Base-by-base conservation (phyloP, 1,139 yeast genomes). In the Geotrichum candidum region DNA sequence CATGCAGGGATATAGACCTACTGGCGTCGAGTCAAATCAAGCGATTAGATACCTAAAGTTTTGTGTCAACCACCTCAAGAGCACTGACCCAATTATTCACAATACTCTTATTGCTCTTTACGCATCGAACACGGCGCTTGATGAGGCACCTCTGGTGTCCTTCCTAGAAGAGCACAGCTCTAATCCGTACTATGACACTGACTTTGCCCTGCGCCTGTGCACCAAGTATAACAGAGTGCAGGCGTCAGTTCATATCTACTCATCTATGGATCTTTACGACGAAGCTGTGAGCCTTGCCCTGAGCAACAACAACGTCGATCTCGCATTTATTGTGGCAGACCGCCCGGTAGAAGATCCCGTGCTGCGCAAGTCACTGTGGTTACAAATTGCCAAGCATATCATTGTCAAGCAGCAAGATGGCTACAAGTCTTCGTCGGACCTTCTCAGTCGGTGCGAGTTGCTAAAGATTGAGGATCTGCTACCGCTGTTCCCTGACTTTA, bases 281-380 rank as follows among this genome's bases (percentile, higher is more conserved):
- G 94, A 89, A 63, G 98, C 98, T 0, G 84, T 92, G 51, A 79
- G 80, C 58, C 72, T 92, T 63, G 95, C 97, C 0, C 76, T 94
- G 53, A 79, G 82, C 3, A 77, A 85, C 65, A 83, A 84, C 56
- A 77, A 88, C 68, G 76, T 86, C 7, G 87, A 86, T 25, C 78
- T 84, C 56, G 96, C 90, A 0, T 80, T 80, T 54, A 69, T 75
- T 5, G 80, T 84, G 18, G 88, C 87, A 0, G 85, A 84, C 63
- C 79, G 79, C 62, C 81, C 84, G 2, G 72, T 73, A 3, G 79
- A 80, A 58, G 78, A 77, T 54, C 76, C 75, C 53, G 79, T 80
- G 29, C 72, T 83, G 54, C 82, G 94, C 62, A 90, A 89, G 73
- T 80, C 81, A 59, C 75, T 92, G 60, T 90, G 97, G 96, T 70